Conservation (phyloP, 441 rosid genomes). For the Eutrema salsugineum region DNA sequence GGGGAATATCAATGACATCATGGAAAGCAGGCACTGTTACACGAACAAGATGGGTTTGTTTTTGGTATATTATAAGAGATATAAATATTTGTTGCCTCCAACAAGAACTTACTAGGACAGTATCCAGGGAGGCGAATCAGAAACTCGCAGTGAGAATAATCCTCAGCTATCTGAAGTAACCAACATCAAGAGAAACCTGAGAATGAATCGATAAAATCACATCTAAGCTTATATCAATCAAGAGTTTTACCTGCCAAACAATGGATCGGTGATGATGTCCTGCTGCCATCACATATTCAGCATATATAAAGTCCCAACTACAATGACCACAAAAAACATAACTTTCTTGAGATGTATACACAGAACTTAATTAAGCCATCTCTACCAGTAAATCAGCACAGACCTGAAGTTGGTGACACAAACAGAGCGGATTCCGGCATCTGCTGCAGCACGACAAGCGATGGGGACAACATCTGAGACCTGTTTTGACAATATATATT, state of each 20-base stretch:
- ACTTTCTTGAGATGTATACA: neutral
- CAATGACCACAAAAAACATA: neutral
- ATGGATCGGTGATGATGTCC: constrained; percentile 85
- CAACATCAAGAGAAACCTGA: neutral
- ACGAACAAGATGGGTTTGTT: neutral
- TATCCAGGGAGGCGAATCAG: constrained; percentile 92
- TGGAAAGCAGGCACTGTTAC: constrained; percentile 92
- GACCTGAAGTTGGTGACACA: constrained; percentile 94
- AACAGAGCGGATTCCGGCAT: constrained; percentile 91
- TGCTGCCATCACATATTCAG: constrained; percentile 95
- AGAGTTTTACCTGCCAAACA: constrained; percentile 80
- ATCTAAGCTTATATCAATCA: neutral
- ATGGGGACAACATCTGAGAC: constrained; percentile 97
- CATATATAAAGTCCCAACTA: constrained; percentile 98
- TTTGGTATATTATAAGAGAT: neutral
- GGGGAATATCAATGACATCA: constrained; percentile 88
- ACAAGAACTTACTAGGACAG: constrained; percentile 76
- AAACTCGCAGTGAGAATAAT: constrained; percentile 88
- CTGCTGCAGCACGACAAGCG: constrained; percentile 93
- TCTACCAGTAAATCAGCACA: neutral
- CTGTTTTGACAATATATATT: constrained; percentile 35
- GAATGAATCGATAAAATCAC: neutral
- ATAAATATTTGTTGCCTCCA: neutral
- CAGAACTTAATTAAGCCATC: neutral
- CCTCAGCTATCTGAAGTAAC: constrained; percentile 81